Conservation (phyloP, 805 yeast genomes). For the Ogataea thermomethanolica region DNA sequence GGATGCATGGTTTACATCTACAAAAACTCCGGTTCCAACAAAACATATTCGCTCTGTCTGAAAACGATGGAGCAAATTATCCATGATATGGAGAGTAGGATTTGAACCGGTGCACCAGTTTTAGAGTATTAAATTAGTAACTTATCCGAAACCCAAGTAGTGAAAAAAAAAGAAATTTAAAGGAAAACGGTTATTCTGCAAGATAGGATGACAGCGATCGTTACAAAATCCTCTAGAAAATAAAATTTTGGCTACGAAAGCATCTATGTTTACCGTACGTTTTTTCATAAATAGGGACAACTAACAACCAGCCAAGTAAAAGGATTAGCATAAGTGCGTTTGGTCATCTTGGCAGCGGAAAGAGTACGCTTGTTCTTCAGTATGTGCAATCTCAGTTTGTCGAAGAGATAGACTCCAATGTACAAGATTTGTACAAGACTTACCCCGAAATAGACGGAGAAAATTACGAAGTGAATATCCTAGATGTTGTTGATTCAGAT, state of each 20-base stretch:
- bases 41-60: constrained; percentile 21
- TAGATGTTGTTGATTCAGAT: constrained; percentile 91
- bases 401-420: constrained; percentile 22
- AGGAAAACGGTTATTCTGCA: constrained; percentile 9
- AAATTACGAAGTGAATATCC: constrained; percentile 41
- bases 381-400: constrained; percentile 23
- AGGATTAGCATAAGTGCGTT: constrained; percentile 29
- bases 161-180: constrained; percentile 2
- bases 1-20: constrained; percentile 30
- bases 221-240: neutral
- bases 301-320: constrained; percentile 7
- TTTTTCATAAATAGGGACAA: neutral
- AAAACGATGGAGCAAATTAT: constrained; percentile 15
- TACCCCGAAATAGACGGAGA: constrained; percentile 34
- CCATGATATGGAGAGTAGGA: constrained; percentile 7
- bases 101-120: neutral
- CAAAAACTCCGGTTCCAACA: constrained; percentile 21
- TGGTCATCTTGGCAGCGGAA: constrained; percentile 33
- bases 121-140: neutral
- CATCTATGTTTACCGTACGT: constrained; percentile 10
- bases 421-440: constrained; percentile 30
- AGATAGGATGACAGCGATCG: constrained; percentile 2
- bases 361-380: constrained; percentile 28
- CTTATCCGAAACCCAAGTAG: neutral
- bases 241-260: neutral